phyloP scores from a whole-genome alignment of 2,329 filamentous ascomycete species.

The Phaeosphaeriaceae sp. region DNA sequence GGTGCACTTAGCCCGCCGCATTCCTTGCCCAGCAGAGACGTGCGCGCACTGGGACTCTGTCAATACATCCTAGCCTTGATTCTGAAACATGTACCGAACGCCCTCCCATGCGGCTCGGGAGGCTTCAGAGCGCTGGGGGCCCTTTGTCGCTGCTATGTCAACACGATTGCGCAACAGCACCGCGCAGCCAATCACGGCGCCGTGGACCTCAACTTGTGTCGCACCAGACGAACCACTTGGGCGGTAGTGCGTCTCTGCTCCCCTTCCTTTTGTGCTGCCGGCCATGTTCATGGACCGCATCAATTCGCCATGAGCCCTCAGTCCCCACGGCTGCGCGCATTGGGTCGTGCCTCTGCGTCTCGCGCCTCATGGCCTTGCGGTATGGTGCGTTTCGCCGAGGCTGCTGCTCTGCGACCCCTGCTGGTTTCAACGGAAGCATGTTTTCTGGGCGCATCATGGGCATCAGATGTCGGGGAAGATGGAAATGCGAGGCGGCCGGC shows the following conservation, averaged over 20 bases:
- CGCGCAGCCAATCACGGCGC: neutral
- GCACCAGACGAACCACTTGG: neutral
- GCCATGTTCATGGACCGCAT: neutral
- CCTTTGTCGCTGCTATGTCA: slow-evolving; percentile 1
- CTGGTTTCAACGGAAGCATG: neutral
- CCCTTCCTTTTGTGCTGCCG: neutral
- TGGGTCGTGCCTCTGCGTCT: neutral
- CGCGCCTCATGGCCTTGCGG: neutral
- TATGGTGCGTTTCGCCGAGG: neutral
- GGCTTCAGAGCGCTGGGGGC: neutral
- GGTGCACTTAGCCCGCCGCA: neutral
- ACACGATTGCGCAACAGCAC: neutral
- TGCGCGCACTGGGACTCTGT: neutral
- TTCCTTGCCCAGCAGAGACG: neutral
- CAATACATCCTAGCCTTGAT: neutral
- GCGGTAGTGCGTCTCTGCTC: neutral
- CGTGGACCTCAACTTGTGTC: neutral
- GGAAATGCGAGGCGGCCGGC: neutral
- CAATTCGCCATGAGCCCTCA: neutral
- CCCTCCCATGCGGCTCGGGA: neutral
- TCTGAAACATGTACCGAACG: neutral
- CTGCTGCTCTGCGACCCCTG: neutral
- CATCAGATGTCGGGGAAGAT: neutral
- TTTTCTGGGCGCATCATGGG: neutral
- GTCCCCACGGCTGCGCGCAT: neutral